Evolutionary conservation across 305 asterid genomes (phyloP).

Genomic region (Petunia hybrid): DNA sequence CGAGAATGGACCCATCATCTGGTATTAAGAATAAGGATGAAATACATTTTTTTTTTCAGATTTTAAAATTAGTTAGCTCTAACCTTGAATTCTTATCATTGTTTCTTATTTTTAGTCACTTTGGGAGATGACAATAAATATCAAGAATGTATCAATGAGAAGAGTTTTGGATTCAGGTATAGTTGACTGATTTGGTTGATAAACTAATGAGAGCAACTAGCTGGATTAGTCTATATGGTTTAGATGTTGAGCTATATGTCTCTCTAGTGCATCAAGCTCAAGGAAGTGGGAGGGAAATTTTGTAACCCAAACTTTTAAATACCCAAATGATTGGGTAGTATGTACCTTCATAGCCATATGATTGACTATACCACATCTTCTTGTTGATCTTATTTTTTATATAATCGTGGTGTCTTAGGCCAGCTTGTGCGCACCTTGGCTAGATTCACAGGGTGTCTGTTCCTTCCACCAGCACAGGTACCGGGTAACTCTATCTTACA

Average conservation of each 20-base stretch:
- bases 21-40: conserved; percentile 31
- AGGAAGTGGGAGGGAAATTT: background rate
- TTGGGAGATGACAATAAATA: conserved; percentile 16
- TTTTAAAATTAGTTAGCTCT: conserved; percentile 26
- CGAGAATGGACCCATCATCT: background rate
- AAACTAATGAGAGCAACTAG: background rate
- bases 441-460: no score
- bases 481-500: no score
- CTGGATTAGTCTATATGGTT: background rate
- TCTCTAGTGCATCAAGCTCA: background rate
- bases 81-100: conserved; percentile 4
- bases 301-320: background rate
- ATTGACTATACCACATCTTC: background rate
- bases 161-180: background rate
- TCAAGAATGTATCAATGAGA: conserved; percentile 28
- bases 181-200: background rate
- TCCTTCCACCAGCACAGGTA: no score
- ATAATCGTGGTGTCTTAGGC: no score
- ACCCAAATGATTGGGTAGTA: background rate
- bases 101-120: conserved; percentile 25
- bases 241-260: conserved; percentile 19
- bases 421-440: no score
- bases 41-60: background rate
- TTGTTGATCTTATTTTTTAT: background rate
- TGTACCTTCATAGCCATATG: background rate